Conservation (phyloP, 2,329 filamentous ascomycete species). For the Ascocoryne sarcoides region DNA sequence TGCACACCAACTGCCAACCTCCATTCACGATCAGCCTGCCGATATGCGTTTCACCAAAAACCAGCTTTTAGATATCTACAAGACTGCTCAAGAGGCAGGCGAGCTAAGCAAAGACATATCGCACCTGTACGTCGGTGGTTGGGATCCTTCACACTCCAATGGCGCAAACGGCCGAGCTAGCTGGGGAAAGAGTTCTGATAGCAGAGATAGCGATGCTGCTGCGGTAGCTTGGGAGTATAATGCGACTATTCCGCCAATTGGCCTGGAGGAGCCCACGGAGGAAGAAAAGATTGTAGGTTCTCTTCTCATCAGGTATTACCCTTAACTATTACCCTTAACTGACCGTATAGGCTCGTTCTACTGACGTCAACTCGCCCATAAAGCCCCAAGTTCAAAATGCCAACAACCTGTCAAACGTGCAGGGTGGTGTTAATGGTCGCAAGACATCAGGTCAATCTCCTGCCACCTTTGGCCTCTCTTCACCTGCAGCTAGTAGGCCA, state of each 20-base stretch:
- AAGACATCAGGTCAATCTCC: conserved; percentile 64
- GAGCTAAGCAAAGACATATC: conserved; percentile 50
- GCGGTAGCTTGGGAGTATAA: conserved; percentile 83
- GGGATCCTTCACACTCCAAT: conserved; percentile 69
- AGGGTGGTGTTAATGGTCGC: conserved; percentile 55
- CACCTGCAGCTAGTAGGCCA: conserved; percentile 65
- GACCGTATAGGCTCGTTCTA: conserved; percentile 71
- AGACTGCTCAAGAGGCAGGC: conserved; percentile 41
- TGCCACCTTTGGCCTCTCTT: conserved; percentile 59
- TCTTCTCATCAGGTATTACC: conserved; percentile 42
- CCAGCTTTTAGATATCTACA: conserved; percentile 68
- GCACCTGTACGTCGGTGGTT: conserved; percentile 63
- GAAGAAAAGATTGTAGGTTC: conserved; percentile 50
- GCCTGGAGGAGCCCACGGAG: conserved; percentile 57
- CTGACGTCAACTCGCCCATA: conserved; percentile 86
- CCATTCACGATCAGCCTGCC: conserved; percentile 32
- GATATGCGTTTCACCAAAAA: conserved; percentile 30
- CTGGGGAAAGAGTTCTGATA: conserved; percentile 73
- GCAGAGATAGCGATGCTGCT: conserved; percentile 70
- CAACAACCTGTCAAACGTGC: conserved; percentile 48
- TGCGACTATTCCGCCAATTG: conserved; percentile 62
- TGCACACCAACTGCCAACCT: conserved; percentile 14
- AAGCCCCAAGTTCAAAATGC: conserved; percentile 68
- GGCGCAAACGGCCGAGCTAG: conserved; percentile 47
- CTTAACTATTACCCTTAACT: conserved; percentile 84